Evolutionary conservation across 2,329 filamentous ascomycete species (phyloP).

Genomic region (Aspergillus chevalieri): DNA sequence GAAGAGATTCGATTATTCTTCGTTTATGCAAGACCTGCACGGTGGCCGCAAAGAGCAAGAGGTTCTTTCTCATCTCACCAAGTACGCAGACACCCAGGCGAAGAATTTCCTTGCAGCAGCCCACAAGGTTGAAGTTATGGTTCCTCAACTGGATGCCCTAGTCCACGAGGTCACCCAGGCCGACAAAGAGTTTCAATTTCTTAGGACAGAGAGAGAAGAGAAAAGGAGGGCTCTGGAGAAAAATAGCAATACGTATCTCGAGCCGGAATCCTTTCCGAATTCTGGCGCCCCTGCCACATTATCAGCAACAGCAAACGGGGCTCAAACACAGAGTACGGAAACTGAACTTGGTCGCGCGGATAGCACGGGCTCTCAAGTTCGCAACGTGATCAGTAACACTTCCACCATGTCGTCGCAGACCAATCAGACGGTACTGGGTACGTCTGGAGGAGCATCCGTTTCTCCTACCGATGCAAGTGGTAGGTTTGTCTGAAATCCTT

Average conservation of each 20-base stretch:
- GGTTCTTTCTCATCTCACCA: constrained; percentile 87
- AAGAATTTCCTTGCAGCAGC: constrained; percentile 73
- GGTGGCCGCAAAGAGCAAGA: constrained; percentile 98
- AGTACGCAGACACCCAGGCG: constrained; percentile 86
- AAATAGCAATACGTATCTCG: constrained; percentile 66
- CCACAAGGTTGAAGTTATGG: constrained; percentile 77
- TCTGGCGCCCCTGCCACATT: constrained; percentile 26
- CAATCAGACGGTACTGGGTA: constrained; percentile 24
- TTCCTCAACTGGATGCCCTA: constrained; percentile 85
- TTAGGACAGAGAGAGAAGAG: constrained; percentile 90
- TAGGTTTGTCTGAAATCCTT: constrained; percentile 17
- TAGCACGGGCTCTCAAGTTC: constrained; percentile 65
- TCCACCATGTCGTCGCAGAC: constrained; percentile 41
- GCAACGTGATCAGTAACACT: constrained; percentile 43
- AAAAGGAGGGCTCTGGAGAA: constrained; percentile 87
- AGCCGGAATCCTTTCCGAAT: constrained; percentile 56
- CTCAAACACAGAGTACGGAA: constrained; percentile 55
- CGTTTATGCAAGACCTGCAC: constrained; percentile 98
- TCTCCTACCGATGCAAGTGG: constrained; percentile 18
- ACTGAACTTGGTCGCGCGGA: constrained; percentile 66
- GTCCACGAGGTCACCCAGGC: constrained; percentile 84
- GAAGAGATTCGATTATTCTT: constrained; percentile 97
- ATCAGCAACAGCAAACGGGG: constrained; percentile 30
- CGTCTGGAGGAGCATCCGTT: constrained; percentile 16
- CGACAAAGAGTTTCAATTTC: constrained; percentile 94